These are phyloP conservation scores for Neohortaea acidophila DNA, from an alignment of 495 filamentous ascomycete species.

Conservation along the genomic window DNA sequence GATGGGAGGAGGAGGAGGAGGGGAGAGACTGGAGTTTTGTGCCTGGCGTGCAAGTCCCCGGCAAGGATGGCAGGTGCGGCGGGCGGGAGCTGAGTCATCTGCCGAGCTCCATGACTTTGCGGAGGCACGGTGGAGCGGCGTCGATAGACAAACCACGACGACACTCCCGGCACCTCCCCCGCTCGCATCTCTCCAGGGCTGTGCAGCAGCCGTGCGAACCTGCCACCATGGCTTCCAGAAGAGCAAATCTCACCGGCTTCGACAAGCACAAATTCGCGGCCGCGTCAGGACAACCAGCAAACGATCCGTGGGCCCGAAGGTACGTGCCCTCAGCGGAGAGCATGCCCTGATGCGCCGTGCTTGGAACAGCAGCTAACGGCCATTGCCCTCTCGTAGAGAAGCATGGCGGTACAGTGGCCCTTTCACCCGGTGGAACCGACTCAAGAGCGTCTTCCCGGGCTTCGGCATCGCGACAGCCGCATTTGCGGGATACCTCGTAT, in stretches of 20 bases:
- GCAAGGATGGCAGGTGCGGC: too few relatives aligned
- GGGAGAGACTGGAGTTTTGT: too few relatives aligned
- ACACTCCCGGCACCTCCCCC: too few relatives aligned
- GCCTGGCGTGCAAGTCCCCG: too few relatives aligned
- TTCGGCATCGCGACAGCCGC: conserved; percentile 82
- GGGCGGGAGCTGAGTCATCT: too few relatives aligned
- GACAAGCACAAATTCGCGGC: conserved; percentile 56
- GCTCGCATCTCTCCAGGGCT: too few relatives aligned
- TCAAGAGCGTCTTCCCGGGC: conserved; percentile 71
- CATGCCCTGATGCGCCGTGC: not conserved
- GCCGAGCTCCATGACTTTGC: too few relatives aligned
- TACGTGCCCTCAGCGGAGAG: conserved; percentile 27
- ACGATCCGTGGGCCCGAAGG: conserved; percentile 80
- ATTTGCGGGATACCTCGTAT: conserved; percentile 75
- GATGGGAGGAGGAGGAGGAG: too few relatives aligned
- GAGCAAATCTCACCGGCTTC: conserved; percentile 69
- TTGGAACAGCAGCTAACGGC: not conserved
- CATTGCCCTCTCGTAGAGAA: conserved; percentile 42
- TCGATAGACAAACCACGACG: too few relatives aligned
- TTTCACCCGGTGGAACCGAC: conserved; percentile 78
- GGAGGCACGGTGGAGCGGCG: too few relatives aligned
- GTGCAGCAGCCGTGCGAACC: too few relatives aligned
- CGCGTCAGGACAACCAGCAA: conserved; percentile 46
- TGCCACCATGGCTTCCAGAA: conserved; percentile 35
- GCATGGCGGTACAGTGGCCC: conserved; percentile 85